These are phyloP conservation scores for Zalaria sp. DNA, from an alignment of 2,329 filamentous ascomycete species.

Conservation along the genomic window DNA sequence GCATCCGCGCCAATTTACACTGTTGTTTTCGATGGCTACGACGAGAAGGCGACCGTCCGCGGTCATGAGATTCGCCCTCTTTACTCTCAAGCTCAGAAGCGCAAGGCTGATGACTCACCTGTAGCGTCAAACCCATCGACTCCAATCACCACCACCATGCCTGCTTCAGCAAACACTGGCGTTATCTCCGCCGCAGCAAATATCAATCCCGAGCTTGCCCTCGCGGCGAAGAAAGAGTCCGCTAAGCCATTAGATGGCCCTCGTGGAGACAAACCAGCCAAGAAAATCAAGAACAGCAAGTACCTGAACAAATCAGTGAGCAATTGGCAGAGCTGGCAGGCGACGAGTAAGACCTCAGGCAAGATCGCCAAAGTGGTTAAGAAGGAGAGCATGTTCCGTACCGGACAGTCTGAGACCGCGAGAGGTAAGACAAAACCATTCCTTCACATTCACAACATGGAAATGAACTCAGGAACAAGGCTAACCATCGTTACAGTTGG, in stretches of 20 bases:
- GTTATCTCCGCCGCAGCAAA: conserved; percentile 54
- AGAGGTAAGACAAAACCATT: conserved; percentile 47
- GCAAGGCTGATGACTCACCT: conserved; percentile 70
- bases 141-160: conserved; percentile 19
- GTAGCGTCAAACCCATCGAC: conserved; percentile 21
- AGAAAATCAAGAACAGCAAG: conserved; percentile 78
- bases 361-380: conserved; percentile 54
- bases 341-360: conserved; percentile 40
- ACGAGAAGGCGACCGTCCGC: conserved; percentile 61
- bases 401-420: conserved; percentile 70
- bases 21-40: conserved; percentile 87
- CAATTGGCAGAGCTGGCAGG: conserved; percentile 91
- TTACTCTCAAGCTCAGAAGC: conserved; percentile 37
- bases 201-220: conserved; percentile 50
- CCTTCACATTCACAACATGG: neutral
- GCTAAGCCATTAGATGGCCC: conserved; percentile 48
- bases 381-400: conserved; percentile 96
- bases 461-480: neutral
- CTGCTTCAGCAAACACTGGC: conserved; percentile 27
- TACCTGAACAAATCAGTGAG: conserved; percentile 81
- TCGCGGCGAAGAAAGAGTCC: conserved; percentile 44
- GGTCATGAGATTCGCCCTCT: conserved; percentile 74
- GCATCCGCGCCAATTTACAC: conserved; percentile 83
- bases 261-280: conserved; percentile 37
- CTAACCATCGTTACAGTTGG: conserved; percentile 49